phyloP scores from a whole-genome alignment of 441 rosid genomes.

The Raphanus hybrid region DNA sequence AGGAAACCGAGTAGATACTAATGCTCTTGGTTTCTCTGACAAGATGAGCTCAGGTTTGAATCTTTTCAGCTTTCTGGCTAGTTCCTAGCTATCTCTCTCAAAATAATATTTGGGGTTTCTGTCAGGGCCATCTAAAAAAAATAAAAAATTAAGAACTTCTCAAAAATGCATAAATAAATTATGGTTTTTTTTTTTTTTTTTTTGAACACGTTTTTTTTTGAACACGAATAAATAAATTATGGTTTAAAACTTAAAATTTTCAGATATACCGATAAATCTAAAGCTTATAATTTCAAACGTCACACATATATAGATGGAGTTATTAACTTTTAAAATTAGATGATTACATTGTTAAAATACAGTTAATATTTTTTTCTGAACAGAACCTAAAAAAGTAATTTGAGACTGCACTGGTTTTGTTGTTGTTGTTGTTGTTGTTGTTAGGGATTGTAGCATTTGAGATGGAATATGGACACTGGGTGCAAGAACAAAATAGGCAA shows the following conservation, averaged over 20 bases:
- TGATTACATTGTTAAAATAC: background rate
- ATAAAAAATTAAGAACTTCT: background rate
- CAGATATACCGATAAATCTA: no score
- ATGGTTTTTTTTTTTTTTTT: background rate
- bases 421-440: constrained; percentile 30
- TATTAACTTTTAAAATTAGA: background rate
- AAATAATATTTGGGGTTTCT: background rate
- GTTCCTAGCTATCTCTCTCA: background rate
- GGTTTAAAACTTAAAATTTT: no score
- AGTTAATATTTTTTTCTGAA: background rate
- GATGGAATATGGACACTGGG: constrained; percentile 73
- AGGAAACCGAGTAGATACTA: constrained; percentile 61
- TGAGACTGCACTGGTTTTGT: background rate
- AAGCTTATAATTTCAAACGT: no score
- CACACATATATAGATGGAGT: background rate
- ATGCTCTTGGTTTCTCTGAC: constrained; percentile 61
- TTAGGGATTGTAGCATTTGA: constrained; percentile 68
- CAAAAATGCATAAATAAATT: background rate
- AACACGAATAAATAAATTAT: no score
- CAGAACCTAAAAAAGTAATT: background rate
- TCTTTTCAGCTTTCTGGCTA: constrained; percentile 16
- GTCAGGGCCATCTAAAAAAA: no score
- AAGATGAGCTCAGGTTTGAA: constrained; percentile 70
- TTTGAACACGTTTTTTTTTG: no score
- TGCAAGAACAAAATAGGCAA: constrained; percentile 65